phyloP scores from a whole-genome alignment of 495 filamentous ascomycete genomes.

The Penicillium nucicola region DNA sequence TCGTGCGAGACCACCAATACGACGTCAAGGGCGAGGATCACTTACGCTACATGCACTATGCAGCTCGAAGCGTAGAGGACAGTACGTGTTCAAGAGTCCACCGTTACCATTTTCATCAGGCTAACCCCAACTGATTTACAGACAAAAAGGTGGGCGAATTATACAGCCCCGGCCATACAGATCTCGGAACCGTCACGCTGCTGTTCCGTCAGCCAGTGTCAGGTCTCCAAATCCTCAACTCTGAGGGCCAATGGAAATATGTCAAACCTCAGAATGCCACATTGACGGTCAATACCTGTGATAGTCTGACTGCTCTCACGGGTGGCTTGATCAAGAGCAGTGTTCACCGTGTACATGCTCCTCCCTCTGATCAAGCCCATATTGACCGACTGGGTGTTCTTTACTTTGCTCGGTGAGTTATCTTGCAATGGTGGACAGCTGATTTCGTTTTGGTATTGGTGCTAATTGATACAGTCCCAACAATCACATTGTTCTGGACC shows the following conservation, averaged over 20 bases:
- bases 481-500: slow-evolving; percentile 38
- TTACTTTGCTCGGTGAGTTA: slow-evolving; percentile 37
- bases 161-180: slow-evolving; percentile 36
- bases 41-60: slow-evolving; percentile 53
- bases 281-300: slow-evolving; percentile 52
- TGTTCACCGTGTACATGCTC: slow-evolving; percentile 50
- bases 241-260: slow-evolving; percentile 38
- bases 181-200: slow-evolving; percentile 40
- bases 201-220: slow-evolving; percentile 49
- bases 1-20: slow-evolving; percentile 46
- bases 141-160: slow-evolving; percentile 31
- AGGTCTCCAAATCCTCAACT: slow-evolving; percentile 43
- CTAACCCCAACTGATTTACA: no score
- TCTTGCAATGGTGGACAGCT: not conserved
- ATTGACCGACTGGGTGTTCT: slow-evolving; percentile 50
- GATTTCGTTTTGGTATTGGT: no score
- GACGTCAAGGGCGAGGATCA: slow-evolving; percentile 47
- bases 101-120: no score
- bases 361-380: slow-evolving; percentile 48
- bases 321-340: slow-evolving; percentile 49
- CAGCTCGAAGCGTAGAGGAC: slow-evolving; percentile 37
- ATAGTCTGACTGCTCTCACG: slow-evolving; percentile 47
- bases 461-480: slow-evolving; percentile 23
- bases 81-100: slow-evolving; percentile 1
- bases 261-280: slow-evolving; percentile 44